phyloP scores from a whole-genome alignment of 1,139 yeast species.

The Blastobotrys indianensis region DNA sequence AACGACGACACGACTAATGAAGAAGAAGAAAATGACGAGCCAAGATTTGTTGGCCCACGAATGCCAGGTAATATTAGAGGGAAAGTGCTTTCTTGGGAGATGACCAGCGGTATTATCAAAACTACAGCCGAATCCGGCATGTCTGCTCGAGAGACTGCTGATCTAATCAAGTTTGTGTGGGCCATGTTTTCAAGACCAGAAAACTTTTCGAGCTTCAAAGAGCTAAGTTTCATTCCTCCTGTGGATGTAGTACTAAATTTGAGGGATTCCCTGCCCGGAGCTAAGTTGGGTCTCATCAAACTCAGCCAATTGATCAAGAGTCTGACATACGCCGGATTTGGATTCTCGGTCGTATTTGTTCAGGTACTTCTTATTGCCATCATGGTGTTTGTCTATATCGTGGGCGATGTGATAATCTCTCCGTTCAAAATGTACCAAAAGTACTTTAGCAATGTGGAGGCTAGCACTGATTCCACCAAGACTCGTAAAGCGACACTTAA shows the following conservation, averaged over 20 bases:
- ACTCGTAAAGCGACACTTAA: not conserved
- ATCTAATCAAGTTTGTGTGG: conserved; percentile 22
- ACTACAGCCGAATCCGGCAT: conserved; percentile 15
- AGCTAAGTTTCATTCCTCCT: conserved; percentile 22
- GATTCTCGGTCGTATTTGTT: conserved; percentile 21
- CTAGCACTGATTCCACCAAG: not conserved
- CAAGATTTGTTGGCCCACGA: conserved; percentile 17
- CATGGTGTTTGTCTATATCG: conserved; percentile 26
- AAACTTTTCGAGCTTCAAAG: conserved; percentile 14
- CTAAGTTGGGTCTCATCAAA: conserved; percentile 6
- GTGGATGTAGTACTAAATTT: conserved; percentile 21
- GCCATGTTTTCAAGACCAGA: conserved; percentile 25
- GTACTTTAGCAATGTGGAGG: not conserved
- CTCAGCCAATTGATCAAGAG: conserved; percentile 9
- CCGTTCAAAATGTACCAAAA: conserved; percentile 14
- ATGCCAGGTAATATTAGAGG: conserved; percentile 26
- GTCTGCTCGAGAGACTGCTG: conserved; percentile 15
- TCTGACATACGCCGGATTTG: conserved; percentile 18
- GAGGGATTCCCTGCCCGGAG: conserved; percentile 14
- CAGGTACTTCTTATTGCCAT: conserved; percentile 26
- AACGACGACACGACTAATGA: not conserved
- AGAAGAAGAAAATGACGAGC: not conserved
- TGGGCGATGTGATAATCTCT: conserved; percentile 25
- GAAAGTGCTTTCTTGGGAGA: conserved; percentile 27
- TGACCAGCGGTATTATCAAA: conserved; percentile 25